Evolutionary conservation across 2,329 filamentous ascomycete genomes (phyloP), one percentile per base, ranked within the genome.

Genomic region (Cercospora zeae-maydis): DNA sequence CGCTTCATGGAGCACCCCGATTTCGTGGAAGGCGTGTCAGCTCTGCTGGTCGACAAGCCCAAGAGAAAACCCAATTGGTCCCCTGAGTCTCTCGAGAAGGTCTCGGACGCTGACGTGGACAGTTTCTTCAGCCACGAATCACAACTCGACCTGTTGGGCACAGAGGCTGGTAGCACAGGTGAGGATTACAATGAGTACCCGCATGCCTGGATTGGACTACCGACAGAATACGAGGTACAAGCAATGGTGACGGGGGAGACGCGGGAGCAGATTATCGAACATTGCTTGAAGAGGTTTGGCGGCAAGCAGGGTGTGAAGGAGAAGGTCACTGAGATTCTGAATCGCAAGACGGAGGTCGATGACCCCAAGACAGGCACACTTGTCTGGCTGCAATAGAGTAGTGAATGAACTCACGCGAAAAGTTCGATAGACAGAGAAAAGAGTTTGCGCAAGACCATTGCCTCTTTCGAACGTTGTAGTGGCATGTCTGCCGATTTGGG

Each of bases 1-100:
- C 85, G 87, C 67, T 98, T 99, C 81, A 98, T 99, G 93, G 83
- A 83, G 61, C 89, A 95, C 75, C 89, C 86, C 4, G 95, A 99
- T 77, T 99, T 99, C 73, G 87, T 87, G 47, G 91, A 96, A 78
- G 95, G 95, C 59, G 93, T 99, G n/a, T 86, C 86, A 57, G 88
- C 92, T 24, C 84, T 89, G 54, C 83, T 99, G 42, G 84, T 95
- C 70, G 83, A 86, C 72, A 92, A 92, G 78, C 83, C 83, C 49
- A 79, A 84, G 57, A 80, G 80, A 67, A 81, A 81, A 21, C 90
- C 93, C 1, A 80, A 83, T 65, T 99, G 95, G 95, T 77, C 88
- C 67, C 93, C 92, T 3, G 82, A 84, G 47, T 86, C 83, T 6
- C 82, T 98, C 1, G 82, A 86, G n/a, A 87, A 89, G 37, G 85